phyloP scores from a whole-genome alignment of 257 asterid species.

The Cruciata laevipes region DNA sequence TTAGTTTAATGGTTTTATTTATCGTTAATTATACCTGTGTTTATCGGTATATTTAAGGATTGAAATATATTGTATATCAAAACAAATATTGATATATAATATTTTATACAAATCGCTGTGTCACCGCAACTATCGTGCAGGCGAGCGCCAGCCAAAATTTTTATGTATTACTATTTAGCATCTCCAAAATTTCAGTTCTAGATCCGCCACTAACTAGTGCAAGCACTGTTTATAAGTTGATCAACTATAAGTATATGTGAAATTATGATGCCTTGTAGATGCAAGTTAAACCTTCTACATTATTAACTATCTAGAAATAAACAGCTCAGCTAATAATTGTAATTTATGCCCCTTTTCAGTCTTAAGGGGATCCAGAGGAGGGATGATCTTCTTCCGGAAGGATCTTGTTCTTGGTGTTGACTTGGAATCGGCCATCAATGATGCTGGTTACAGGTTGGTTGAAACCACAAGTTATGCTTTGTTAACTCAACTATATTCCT shows the following conservation, averaged over 20 bases:
- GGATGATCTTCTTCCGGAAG: conserved; percentile 94
- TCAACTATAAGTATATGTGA: background rate
- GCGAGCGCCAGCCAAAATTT: no score
- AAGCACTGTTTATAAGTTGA: background rate
- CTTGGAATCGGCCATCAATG: conserved; percentile 78
- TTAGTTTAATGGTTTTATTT: no score
- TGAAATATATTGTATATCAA: no score
- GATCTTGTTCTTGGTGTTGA: conserved; percentile 77
- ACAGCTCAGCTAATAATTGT: background rate
- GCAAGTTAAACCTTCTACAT: background rate
- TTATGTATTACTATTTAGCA: no score
- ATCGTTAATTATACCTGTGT: no score
- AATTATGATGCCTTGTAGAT: background rate
- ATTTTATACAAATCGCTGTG: no score
- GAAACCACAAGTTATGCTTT: background rate
- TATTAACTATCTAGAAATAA: background rate
- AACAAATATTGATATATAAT: no score
- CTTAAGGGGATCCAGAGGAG: conserved; percentile 98
- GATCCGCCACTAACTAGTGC: background rate
- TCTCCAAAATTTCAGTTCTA: no score
- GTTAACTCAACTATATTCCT: conserved; percentile 1
- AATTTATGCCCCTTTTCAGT: conserved; percentile 33
- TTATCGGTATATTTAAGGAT: no score
- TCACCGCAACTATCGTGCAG: no score
- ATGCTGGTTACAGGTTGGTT: conserved; percentile 83